Base-by-base conservation (phyloP, 495 filamentous ascomycete species). In the Cladorrhinum samala region DNA sequence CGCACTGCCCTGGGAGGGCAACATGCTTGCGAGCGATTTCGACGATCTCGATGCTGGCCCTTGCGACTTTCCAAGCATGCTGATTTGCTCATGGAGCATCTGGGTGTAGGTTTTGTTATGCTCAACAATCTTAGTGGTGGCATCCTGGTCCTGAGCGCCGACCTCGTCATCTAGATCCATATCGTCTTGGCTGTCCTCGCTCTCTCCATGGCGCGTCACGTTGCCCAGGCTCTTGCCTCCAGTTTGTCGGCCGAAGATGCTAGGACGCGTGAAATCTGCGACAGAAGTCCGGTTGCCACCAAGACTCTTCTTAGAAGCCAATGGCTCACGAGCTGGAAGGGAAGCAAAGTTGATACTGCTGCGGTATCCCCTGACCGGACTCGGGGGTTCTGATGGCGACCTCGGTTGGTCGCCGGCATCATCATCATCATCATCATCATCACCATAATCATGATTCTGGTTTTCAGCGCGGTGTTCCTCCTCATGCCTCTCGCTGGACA, bases 331-430 rank as follows among this genome's bases (percentile, higher is more conserved):
- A 7, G 91, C 88, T 46, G 93, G 93, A 2, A 98, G 74, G 2
- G 93, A 88, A 11, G 94, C 87, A 69, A 98, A 96, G 46, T 83
- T 91, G 46, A 97, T 76, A 60, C 92, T 96, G 68, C 90, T 96
- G 74, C 96, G 67, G 44, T 72, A 46, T n/a, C 72, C 73, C 52
- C 72, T 54, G 40, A 77, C 72, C 1, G 76, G 76, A 55, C 76
- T 79, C 40, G 70, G 78, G 27, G 58, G 66, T 23, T 73, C 77
- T 9, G 76, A 79, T 27, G 71, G 71, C 1, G 77, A 79, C 37
- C 66, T 63, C 9, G 74, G 75, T 19, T 73, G 75, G 40, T 75
- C 76, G 27, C 74, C 66, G 18, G 62, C 67, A 16, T 71, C 67
- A 21, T 79, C 78, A n/a, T 77, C 73, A 45, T 78, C 77, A 20